Conservation (phyloP, 768 basidiomycete species). For the Phanerochaete sordida region DNA sequence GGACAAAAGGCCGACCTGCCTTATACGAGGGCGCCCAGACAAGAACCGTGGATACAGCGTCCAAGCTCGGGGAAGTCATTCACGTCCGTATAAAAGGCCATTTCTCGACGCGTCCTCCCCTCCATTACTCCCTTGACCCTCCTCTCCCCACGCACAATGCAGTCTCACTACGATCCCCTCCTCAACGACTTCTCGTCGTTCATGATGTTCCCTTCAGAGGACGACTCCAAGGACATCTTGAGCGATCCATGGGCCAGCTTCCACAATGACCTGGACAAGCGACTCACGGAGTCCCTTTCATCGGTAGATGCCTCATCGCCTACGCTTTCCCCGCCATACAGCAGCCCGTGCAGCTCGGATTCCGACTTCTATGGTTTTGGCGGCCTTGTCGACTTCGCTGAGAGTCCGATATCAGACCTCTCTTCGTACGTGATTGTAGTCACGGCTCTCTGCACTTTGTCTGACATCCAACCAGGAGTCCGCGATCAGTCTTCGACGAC, state of each 20-base stretch:
- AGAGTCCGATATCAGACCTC: background rate
- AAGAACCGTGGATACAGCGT: slow-evolving; percentile 1
- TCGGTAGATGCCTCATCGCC: background rate
- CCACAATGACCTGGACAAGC: background rate
- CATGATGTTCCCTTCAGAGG: background rate
- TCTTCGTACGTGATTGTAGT: background rate
- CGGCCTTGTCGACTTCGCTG: background rate
- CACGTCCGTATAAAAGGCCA: background rate
- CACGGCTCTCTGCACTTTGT: background rate
- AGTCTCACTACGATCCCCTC: background rate
- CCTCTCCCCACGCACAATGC: background rate
- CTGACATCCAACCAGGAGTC: background rate
- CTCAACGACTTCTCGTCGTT: background rate
- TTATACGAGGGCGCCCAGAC: background rate
- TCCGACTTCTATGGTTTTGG: background rate
- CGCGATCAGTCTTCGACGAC: background rate
- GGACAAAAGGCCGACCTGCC: background rate
- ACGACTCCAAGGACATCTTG: background rate
- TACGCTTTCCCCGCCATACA: background rate
- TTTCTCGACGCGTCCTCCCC: background rate
- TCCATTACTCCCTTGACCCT: background rate
- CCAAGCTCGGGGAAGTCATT: background rate
- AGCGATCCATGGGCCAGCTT: background rate
- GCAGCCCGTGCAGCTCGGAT: background rate
- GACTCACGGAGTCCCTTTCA: background rate